Percentiles rank a stretch among this genome's conserved stretches.
phyloP scores from a whole-genome alignment of 257 asterid genomes.

The Handroanthus guayacan region DNA sequence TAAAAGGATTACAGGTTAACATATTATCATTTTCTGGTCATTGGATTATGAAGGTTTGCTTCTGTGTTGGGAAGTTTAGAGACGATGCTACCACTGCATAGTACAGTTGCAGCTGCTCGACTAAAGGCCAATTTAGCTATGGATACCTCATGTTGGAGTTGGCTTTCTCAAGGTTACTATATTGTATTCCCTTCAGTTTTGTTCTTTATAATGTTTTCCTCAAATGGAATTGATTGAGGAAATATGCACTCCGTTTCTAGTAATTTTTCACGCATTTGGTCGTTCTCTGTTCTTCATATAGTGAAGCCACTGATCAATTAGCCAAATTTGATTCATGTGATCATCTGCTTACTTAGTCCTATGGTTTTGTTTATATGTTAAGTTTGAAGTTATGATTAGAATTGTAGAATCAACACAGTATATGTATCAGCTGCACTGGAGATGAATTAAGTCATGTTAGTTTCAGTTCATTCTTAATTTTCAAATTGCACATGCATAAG shows the following conservation, averaged over 20 bases:
- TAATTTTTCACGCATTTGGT: background rate
- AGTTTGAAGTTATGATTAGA: conserved; percentile 11
- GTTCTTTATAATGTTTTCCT: background rate
- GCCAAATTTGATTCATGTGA: background rate
- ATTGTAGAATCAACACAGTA: background rate
- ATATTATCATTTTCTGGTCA: background rate
- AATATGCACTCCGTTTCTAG: background rate
- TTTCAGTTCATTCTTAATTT: conserved; percentile 9
- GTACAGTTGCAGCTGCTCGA: conserved; percentile 65
- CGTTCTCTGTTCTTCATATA: background rate
- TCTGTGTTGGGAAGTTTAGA: conserved; percentile 50
- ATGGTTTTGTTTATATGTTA: background rate
- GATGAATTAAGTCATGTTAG: background rate
- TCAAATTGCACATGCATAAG: background rate
- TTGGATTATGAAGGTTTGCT: conserved; percentile 44
- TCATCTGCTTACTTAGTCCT: background rate
- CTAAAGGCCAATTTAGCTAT: conserved; percentile 60
- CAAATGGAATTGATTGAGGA: conserved; percentile 19
- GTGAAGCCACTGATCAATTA: background rate
- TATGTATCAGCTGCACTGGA: background rate
- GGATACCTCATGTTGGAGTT: conserved; percentile 63
- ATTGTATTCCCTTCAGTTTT: background rate
- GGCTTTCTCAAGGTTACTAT: conserved; percentile 60
- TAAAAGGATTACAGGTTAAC: background rate
- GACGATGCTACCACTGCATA: conserved; percentile 66